Evolutionary conservation across 805 yeast genomes (phyloP).

Genomic region (Candida nemodendra): DNA sequence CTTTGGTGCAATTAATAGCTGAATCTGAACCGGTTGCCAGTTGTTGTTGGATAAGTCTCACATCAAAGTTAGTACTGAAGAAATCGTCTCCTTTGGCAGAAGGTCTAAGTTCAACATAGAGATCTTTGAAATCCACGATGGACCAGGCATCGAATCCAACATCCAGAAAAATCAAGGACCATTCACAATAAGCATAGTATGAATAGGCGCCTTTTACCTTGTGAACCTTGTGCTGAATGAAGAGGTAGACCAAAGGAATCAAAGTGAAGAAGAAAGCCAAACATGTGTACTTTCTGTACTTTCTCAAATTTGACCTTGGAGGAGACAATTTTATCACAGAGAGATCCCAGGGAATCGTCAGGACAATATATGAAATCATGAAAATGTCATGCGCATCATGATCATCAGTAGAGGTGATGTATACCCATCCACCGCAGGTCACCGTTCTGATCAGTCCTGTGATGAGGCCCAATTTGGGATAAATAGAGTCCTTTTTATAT

Average conservation of each 20-base stretch:
- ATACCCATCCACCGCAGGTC: constrained; percentile 98
- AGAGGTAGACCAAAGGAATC: constrained; percentile 82
- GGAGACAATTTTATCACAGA: constrained; percentile 52
- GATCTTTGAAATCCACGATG: constrained; percentile 60
- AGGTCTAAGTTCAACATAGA: constrained; percentile 48
- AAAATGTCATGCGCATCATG: constrained; percentile 95
- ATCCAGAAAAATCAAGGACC: constrained; percentile 84
- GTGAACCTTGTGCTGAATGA: constrained; percentile 90
- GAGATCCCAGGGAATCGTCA: constrained; percentile 90
- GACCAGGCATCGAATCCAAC: constrained; percentile 83
- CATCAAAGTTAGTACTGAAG: constrained; percentile 26
- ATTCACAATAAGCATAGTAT: constrained; percentile 89
- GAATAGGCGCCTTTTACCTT: constrained; percentile 93
- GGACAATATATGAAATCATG: constrained; percentile 85
- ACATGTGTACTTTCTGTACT: constrained; percentile 53
- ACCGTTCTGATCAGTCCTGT: constrained; percentile 86
- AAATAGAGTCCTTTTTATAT: constrained; percentile 34
- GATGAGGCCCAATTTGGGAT: constrained; percentile 44
- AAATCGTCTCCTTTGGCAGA: constrained; percentile 21
- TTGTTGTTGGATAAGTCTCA: constrained; percentile 13
- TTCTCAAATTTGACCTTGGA: constrained; percentile 46
- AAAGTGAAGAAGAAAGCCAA: constrained; percentile 65
- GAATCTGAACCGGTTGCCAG: constrained; percentile 1
- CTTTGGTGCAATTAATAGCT: not conserved
- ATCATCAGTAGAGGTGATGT: constrained; percentile 94